A percentile compares a stretch with the other conserved stretches of the same genome.
Evolutionary conservation across 1,284 basidiomycete species (phyloP).

Genomic region (Austropuccinia psidii): DNA sequence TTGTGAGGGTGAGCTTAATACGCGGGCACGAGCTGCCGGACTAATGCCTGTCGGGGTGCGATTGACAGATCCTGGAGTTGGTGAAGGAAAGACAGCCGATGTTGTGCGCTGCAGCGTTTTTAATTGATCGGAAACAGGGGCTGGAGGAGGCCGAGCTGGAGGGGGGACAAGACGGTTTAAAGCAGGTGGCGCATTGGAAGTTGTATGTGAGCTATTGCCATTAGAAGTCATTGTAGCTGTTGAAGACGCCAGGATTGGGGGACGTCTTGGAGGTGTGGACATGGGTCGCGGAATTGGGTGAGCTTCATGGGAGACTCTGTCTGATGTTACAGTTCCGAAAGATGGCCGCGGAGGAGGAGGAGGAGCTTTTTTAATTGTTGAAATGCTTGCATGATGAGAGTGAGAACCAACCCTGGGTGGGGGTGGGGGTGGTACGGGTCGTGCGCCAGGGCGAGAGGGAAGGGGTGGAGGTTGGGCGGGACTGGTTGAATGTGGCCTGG

Average conservation of each 20-base stretch:
- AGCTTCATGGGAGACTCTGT: neutral
- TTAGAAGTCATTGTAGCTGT: neutral
- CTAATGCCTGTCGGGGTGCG: neutral
- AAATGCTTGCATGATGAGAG: neutral
- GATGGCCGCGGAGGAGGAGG: conserved; percentile 36
- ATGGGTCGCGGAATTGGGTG: conserved; percentile 5
- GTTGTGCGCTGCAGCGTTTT: neutral
- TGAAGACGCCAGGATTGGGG: conserved; percentile 30
- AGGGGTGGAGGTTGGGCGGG: conserved; percentile 20
- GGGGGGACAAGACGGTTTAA: conserved; percentile 34
- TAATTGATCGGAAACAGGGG: neutral
- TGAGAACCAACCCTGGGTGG: conserved; percentile 19
- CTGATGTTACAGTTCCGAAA: neutral
- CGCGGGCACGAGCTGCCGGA: conserved; percentile 7
- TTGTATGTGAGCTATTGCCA: too few species aligned
- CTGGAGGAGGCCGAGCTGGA: conserved; percentile 17
- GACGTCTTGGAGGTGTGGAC: conserved; percentile 34
- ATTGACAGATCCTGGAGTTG: neutral
- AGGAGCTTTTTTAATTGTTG: conserved; percentile 12
- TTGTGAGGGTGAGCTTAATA: conserved; percentile 7
- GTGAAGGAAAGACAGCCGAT: conserved; percentile 6
- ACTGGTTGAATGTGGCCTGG: neutral
- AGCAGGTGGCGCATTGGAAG: neutral
- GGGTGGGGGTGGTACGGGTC: conserved; percentile 12
- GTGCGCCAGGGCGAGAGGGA: conserved; percentile 2